Evolutionary conservation across 129 eudicot genomes (phyloP).

Genomic region (Saposhnikovia divaricata): DNA sequence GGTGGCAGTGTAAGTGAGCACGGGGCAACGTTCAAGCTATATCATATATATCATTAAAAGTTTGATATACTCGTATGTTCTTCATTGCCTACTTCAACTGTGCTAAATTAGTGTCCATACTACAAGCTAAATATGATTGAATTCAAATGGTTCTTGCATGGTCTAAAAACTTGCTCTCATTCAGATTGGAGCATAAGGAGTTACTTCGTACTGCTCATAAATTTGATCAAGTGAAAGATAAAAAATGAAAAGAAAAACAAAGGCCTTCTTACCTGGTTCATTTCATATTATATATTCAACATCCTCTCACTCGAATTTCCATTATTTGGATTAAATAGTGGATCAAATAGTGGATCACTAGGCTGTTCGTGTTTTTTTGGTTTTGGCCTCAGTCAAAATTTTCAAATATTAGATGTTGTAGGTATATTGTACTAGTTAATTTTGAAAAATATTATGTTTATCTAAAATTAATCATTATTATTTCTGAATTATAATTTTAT

Average conservation of each 20-base stretch:
- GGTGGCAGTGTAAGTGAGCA: slow-evolving; percentile 71
- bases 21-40: slow-evolving; percentile 37
- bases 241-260: not conserved
- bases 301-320: too few species aligned
- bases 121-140: not conserved
- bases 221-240: not conserved
- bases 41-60: slow-evolving; percentile 55
- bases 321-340: too few species aligned
- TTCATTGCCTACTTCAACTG: not conserved
- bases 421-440: too few species aligned
- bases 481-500: too few species aligned
- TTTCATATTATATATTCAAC: too few species aligned
- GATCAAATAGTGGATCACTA: too few species aligned
- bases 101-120: too few species aligned
- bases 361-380: too few species aligned
- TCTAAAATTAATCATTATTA: too few species aligned
- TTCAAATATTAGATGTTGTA: too few species aligned
- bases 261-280: not conserved
- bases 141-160: not conserved
- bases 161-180: not conserved
- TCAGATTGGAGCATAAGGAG: not conserved
- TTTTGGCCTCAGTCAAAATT: too few species aligned
- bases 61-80: not conserved
- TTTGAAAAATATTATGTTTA: too few species aligned
- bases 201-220: not conserved